phyloP scores from a whole-genome alignment of 1,139 yeast genomes.

The Sugiyamaella neomexicana region DNA sequence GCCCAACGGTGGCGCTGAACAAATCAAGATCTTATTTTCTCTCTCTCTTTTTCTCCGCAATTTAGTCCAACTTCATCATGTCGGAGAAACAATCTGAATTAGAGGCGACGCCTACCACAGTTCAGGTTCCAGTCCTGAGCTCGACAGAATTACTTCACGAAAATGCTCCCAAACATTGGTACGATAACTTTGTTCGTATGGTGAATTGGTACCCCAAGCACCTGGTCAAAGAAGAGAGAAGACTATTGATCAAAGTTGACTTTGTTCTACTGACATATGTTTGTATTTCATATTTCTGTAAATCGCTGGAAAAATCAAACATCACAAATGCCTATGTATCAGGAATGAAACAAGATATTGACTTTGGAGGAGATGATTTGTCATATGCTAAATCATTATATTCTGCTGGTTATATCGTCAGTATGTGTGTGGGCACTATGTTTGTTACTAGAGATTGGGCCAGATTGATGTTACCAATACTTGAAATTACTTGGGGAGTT shows the following conservation, averaged over 20 bases:
- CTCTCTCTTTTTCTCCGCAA: background rate
- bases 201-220: constrained; percentile 39
- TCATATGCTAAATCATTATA: constrained; percentile 47
- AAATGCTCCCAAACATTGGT: constrained; percentile 31
- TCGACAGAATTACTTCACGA: constrained; percentile 7
- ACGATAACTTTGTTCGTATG: constrained; percentile 33
- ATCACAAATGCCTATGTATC: constrained; percentile 54
- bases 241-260: constrained; percentile 39
- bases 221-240: constrained; percentile 34
- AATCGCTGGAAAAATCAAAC: constrained; percentile 41
- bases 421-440: constrained; percentile 41
- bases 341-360: constrained; percentile 59
- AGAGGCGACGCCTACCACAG: background rate
- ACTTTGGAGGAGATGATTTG: constrained; percentile 54
- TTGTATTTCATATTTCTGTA: constrained; percentile 39
- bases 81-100: background rate
- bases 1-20: background rate
- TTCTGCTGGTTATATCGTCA: constrained; percentile 38
- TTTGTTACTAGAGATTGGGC: constrained; percentile 43
- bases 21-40: background rate
- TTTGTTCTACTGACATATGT: constrained; percentile 35
- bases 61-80: background rate
- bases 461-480: constrained; percentile 45
- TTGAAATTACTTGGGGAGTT: constrained; percentile 59
- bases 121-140: background rate